Conservation (phyloP, 495 filamentous ascomycete genomes). For the Lepidopterella palustris region DNA sequence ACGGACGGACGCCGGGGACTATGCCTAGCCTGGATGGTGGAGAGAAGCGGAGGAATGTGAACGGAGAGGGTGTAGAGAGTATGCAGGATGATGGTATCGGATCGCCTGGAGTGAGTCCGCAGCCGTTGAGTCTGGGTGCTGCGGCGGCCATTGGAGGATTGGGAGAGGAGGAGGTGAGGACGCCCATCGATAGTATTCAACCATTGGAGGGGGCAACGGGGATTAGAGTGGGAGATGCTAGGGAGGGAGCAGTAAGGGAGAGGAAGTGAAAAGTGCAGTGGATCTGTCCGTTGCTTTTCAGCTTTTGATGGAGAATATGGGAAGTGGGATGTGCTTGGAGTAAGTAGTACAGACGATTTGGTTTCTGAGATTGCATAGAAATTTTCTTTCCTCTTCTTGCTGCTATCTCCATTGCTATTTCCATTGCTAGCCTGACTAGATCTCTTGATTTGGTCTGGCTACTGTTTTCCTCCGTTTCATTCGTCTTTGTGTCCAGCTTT, state of each 20-base stretch:
- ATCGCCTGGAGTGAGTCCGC: not conserved
- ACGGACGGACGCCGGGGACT: not conserved
- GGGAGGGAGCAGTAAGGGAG: not conserved
- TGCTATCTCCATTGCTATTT: too few species aligned
- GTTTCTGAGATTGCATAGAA: too few species aligned
- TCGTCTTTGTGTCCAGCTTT: too few species aligned
- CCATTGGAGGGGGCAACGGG: not conserved
- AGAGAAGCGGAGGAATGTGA: not conserved
- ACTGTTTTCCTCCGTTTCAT: too few species aligned
- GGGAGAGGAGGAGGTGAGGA: not conserved
- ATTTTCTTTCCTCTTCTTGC: too few species aligned
- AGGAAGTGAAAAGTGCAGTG: conserved; percentile 4
- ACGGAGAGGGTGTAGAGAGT: not conserved
- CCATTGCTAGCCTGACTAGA: too few species aligned
- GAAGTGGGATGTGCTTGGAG: too few species aligned
- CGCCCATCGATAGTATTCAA: not conserved
- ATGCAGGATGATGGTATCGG: not conserved
- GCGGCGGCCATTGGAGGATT: not conserved
- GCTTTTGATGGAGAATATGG: too few species aligned
- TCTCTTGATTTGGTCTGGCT: too few species aligned
- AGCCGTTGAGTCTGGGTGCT: not conserved
- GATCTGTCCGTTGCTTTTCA: too few species aligned
- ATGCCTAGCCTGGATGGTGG: not conserved
- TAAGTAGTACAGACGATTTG: too few species aligned
- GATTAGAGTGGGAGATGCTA: not conserved